Conservation (phyloP, 1,284 basidiomycete species). For the Termitomyces sp. region DNA sequence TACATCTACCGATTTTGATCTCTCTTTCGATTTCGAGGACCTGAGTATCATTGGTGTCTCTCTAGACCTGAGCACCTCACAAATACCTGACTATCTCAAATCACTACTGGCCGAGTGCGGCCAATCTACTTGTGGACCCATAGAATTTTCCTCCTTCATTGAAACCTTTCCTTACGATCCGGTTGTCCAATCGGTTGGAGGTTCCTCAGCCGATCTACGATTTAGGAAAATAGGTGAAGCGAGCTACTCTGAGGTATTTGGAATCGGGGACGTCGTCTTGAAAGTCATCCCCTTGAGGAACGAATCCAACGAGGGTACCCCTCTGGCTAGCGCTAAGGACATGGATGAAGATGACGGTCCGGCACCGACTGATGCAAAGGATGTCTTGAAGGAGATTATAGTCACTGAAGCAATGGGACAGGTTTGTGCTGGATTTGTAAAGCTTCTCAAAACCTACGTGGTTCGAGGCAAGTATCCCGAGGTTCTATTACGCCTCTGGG, state of each 20-base stretch:
- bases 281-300: conserved; percentile 79
- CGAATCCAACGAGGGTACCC: conserved; percentile 28
- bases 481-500: conserved; percentile 79
- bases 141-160: conserved; percentile 78
- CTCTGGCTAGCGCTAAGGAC: conserved; percentile 12
- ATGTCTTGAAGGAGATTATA: conserved; percentile 84
- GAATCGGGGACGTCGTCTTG: conserved; percentile 77
- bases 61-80: conserved; percentile 6
- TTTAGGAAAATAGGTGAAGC: conserved; percentile 94
- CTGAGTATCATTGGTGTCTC: conserved; percentile 34
- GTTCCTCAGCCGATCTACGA: conserved; percentile 14
- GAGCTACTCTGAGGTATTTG: conserved; percentile 96
- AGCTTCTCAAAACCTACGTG: conserved; percentile 76
- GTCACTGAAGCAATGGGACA: conserved; percentile 78
- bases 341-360: conserved; percentile 50
- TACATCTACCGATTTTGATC: conserved; percentile 41
- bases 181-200: conserved; percentile 36
- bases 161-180: conserved; percentile 70
- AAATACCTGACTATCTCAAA: conserved; percentile 45
- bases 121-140: conserved; percentile 47
- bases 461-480: conserved; percentile 84
- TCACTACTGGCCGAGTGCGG: conserved; percentile 64
- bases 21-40: conserved; percentile 52
- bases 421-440: conserved; percentile 72
- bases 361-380: conserved; percentile 62